phyloP scores from a whole-genome alignment of 2,329 filamentous ascomycete species.

The Trichoderma aggressivum region DNA sequence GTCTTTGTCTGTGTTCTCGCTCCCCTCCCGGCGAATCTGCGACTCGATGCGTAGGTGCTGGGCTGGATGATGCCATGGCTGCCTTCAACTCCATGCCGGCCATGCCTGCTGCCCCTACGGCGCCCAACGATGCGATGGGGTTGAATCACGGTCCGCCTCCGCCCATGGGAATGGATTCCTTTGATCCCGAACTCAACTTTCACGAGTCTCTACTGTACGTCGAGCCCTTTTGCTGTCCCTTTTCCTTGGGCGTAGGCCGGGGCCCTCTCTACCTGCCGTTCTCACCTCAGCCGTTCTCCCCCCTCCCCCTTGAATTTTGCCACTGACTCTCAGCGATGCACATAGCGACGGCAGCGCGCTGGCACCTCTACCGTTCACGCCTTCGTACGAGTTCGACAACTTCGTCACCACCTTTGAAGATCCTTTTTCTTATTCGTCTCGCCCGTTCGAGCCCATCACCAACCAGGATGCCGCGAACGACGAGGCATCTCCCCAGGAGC shows the following conservation, averaged over 20 bases:
- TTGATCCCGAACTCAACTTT: constrained; percentile 52
- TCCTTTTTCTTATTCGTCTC: constrained; percentile 57
- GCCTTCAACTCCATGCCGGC: constrained; percentile 56
- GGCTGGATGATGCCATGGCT: constrained; percentile 51
- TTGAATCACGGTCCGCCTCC: constrained; percentile 41
- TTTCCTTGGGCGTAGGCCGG: not conserved
- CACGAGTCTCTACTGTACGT: constrained; percentile 57
- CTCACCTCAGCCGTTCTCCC: not conserved
- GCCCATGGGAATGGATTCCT: constrained; percentile 46
- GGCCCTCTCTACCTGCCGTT: not conserved
- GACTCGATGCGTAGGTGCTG: constrained; percentile 29
- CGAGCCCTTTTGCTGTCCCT: not conserved
- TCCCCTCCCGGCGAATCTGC: not conserved
- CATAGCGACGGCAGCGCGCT: constrained; percentile 35
- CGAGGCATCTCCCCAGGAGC: constrained; percentile 52
- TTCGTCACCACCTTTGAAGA: constrained; percentile 63
- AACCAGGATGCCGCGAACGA: constrained; percentile 44
- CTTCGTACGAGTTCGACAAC: constrained; percentile 58
- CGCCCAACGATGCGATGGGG: constrained; percentile 45
- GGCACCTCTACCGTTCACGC: constrained; percentile 50
- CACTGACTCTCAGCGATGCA: constrained; percentile 18
- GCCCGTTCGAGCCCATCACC: constrained; percentile 45
- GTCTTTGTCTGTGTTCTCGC: not conserved
- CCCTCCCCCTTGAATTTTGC: not conserved
- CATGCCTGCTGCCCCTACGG: constrained; percentile 40